phyloP scores from a whole-genome alignment of 495 filamentous ascomycete genomes.

The Hamigera avellanea region DNA sequence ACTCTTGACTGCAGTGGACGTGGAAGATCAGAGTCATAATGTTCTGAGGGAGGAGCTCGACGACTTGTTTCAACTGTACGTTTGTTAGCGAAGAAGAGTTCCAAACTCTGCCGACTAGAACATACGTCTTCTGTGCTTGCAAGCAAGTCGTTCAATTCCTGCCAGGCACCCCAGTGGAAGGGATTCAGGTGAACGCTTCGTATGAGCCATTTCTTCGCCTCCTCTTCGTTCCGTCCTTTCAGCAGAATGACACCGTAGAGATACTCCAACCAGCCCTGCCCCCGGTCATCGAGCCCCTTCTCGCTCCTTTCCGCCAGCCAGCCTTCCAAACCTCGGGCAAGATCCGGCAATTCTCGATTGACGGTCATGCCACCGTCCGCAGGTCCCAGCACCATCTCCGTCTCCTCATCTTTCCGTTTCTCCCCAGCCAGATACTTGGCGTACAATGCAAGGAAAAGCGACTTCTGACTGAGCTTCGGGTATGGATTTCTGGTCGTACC shows the following conservation, averaged over 20 bases:
- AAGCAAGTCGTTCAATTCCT: conserved; percentile 69
- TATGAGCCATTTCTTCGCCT: conserved; percentile 72
- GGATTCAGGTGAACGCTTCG: conserved; percentile 75
- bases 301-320: conserved; percentile 57
- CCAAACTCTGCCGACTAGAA: conserved; percentile 10
- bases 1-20: conserved; percentile 76
- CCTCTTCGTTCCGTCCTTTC: conserved; percentile 78
- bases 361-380: conserved; percentile 70
- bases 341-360: conserved; percentile 69
- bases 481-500: conserved; percentile 24
- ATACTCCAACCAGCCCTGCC: conserved; percentile 93
- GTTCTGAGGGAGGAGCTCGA: conserved; percentile 64
- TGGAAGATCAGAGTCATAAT: conserved; percentile 91
- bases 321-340: conserved; percentile 62
- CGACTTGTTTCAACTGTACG: conserved; percentile 42
- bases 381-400: conserved; percentile 94
- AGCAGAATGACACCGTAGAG: conserved; percentile 84
- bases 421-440: conserved; percentile 88
- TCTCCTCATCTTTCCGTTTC: conserved; percentile 91
- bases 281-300: conserved; percentile 47
- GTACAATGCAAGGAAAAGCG: conserved; percentile 87
- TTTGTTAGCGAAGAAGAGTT: conserved; percentile 6
- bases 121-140: conserved; percentile 73
- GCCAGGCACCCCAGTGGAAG: conserved; percentile 96
- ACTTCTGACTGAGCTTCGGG: conserved; percentile 67